A percentile compares a stretch with the other conserved stretches of the same genome.
Evolutionary conservation across 176 grass and related monocot genomes (phyloP).

Genomic region (Musa itinerans): DNA sequence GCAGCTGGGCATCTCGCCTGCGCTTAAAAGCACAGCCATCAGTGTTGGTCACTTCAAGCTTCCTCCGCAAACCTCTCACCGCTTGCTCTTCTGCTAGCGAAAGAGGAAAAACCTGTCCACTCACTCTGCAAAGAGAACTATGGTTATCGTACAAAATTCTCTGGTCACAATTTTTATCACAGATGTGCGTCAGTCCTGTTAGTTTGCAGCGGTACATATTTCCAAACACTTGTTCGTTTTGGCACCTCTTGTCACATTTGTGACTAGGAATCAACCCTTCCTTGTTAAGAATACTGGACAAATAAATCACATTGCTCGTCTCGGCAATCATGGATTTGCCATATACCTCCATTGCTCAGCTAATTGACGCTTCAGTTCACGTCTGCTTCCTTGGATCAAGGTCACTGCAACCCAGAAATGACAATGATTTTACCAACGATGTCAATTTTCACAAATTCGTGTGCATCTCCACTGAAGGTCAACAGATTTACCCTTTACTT

Average conservation of each 20-base stretch:
- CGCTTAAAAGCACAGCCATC: conserved; percentile 85
- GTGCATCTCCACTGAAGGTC: too few species aligned
- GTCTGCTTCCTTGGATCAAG: conserved; percentile 24
- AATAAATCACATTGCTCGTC: conserved; percentile 92
- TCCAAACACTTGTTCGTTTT: conserved; percentile 86
- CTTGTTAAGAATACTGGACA: conserved; percentile 85
- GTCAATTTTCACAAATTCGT: background rate
- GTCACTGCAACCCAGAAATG: conserved; percentile 88
- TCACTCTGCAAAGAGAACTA: conserved; percentile 85
- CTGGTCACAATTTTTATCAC: conserved; percentile 97
- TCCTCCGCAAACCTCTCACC: conserved; percentile 91
- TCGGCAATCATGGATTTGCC: conserved; percentile 91
- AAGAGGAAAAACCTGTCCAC: conserved; percentile 79
- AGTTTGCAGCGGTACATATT: conserved; percentile 97
- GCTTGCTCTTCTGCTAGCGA: conserved; percentile 73
- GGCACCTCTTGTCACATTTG: conserved; percentile 95
- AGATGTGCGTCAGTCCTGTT: conserved; percentile 78
- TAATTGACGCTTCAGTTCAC: conserved; percentile 13
- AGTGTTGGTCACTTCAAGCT: conserved; percentile 61
- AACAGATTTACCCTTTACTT: too few species aligned
- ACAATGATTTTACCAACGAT: background rate
- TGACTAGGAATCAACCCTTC: conserved; percentile 67
- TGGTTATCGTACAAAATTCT: conserved; percentile 97
- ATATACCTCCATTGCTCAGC: conserved; percentile 83
- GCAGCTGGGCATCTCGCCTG: conserved; percentile 59